Base-by-base conservation (phyloP, 305 asterid genomes). In the Petunia hybrid region DNA sequence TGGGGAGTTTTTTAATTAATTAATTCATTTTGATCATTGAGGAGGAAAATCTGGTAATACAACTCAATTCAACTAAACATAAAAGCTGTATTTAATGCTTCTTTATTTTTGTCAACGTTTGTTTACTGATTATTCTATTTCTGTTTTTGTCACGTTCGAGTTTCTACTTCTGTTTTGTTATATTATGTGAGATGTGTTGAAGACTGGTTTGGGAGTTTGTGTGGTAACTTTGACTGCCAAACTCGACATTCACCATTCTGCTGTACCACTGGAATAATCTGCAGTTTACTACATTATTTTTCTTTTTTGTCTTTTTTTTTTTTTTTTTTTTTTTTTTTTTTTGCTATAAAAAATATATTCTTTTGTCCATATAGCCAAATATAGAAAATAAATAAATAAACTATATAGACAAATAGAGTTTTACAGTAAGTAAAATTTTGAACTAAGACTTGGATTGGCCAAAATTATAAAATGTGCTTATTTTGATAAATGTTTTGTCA, bases 31-130 rank as follows among this genome's bases (percentile, higher is more conserved):
- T 22, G 31, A 22, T 35, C 6, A 71, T 73, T 59, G 62, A 31
- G 6, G 45, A 73, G 35, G 59, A 73, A 35, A 73, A 48, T 51
- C 62, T 73, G 78, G 59, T 35, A 48, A 71, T 31, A 71, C 77
- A 48, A 56, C 61, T 57, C 62, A 57, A 57, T 56, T 13, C 31
- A 56, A 10, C 1, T 31, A 3, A 45, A 8, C 42, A 68, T 42
- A 42, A 38, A 42, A 70, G 0, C 31, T 22, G 42, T 46, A 71
- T 71, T 48, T 41, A 71, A 71, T 71, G 61, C 43, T 48, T 22
- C 41, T 2, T 46, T 22, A 45, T 46, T 10, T 45, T 53, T 16
- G 45, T 2, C 46, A 38, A 64, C 46, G 4, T 5, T 5, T 64
- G 13, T 42, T 35, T 35, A 35, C 6, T 65, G 48, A 12, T 38